Conservation (phyloP, 768 basidiomycete species). For the Austroboletus eburneus region DNA sequence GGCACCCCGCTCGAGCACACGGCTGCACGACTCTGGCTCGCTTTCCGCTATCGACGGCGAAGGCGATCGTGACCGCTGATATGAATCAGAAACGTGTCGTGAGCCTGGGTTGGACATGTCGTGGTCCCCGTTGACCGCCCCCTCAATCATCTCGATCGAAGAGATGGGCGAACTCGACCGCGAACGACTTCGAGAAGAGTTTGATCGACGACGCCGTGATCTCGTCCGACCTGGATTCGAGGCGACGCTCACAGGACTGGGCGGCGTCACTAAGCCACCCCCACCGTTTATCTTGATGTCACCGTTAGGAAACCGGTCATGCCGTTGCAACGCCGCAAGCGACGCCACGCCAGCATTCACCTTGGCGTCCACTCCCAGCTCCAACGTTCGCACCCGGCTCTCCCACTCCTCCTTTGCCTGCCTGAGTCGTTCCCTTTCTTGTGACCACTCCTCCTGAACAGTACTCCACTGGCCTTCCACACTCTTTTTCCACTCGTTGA, state of each 20-base stretch:
- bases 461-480: slow-evolving; percentile 77
- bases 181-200: slow-evolving; percentile 38
- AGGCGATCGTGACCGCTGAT: slow-evolving; percentile 24
- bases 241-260: slow-evolving; percentile 68
- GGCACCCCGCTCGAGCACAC: slow-evolving; percentile 12
- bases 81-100: slow-evolving; percentile 23
- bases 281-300: slow-evolving; percentile 29
- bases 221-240: slow-evolving; percentile 50
- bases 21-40: slow-evolving; percentile 25
- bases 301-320: slow-evolving; percentile 33
- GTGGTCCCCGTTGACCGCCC: slow-evolving; percentile 16
- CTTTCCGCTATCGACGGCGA: slow-evolving; percentile 30
- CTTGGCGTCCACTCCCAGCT: slow-evolving; percentile 48
- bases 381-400: slow-evolving; percentile 47
- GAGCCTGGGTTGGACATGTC: slow-evolving; percentile 19
- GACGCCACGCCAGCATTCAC: slow-evolving; percentile 32
- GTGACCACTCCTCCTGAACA: slow-evolving; percentile 78
- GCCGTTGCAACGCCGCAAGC: slow-evolving; percentile 32
- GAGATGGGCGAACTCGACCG: slow-evolving; percentile 34
- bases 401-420: slow-evolving; percentile 84
- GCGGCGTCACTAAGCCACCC: slow-evolving; percentile 67
- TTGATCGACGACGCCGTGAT: slow-evolving; percentile 41
- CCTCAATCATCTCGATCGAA: slow-evolving; percentile 33
- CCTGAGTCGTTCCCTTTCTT: slow-evolving; percentile 71
- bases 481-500: slow-evolving; percentile 69